phyloP scores from a whole-genome alignment of 148 eudicot genomes.

The Heliamphora exappendiculata region DNA sequence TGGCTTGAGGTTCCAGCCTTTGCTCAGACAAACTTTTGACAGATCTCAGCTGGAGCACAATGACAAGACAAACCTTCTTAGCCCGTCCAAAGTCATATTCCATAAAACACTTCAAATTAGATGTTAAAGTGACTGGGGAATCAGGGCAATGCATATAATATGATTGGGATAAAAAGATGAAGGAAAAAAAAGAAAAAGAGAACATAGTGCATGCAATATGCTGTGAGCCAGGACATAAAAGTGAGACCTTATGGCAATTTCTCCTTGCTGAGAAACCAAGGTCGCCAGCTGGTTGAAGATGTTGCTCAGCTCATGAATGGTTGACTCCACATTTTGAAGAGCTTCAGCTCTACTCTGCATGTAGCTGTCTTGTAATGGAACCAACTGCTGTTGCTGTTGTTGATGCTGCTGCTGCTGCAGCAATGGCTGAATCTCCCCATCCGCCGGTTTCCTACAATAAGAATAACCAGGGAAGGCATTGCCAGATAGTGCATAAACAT shows the following conservation, averaged over 20 bases:
- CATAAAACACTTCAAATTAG: not conserved
- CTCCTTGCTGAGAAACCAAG: conserved; percentile 74
- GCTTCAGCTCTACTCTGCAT: conserved; percentile 86
- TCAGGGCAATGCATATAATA: not conserved
- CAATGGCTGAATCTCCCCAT: conserved; percentile 57
- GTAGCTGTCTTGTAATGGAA: conserved; percentile 59
- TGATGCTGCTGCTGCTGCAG: conserved; percentile 42
- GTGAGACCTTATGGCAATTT: conserved; percentile 64
- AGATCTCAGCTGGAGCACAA: not conserved
- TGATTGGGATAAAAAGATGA: not conserved
- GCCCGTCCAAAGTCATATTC: not conserved
- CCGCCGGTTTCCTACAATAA: conserved; percentile 37
- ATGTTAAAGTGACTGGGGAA: not conserved
- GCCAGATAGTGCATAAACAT: no score
- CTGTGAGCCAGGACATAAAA: not conserved
- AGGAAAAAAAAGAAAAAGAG: not conserved
- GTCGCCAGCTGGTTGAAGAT: conserved; percentile 65
- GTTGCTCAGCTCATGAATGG: conserved; percentile 61
- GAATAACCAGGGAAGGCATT: no score
- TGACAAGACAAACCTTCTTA: not conserved
- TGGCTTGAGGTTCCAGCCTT: not conserved
- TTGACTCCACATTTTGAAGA: conserved; percentile 67
- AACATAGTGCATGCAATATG: not conserved
- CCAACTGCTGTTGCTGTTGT: conserved; percentile 54
- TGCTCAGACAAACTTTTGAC: not conserved